Conservation (phyloP, 2,329 filamentous ascomycete genomes). For the Colletotrichum endophyticum region DNA sequence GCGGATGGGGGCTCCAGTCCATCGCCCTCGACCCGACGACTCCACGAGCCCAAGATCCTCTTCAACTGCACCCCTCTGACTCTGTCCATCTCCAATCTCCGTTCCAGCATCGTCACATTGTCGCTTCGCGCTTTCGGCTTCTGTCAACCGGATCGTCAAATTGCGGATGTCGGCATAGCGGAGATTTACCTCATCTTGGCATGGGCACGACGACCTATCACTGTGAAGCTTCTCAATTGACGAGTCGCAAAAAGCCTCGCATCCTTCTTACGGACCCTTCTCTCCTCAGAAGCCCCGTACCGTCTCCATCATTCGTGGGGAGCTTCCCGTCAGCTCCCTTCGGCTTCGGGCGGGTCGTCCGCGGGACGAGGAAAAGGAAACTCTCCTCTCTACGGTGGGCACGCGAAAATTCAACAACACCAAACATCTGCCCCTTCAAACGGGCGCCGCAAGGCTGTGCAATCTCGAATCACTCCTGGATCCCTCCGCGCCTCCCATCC, state of each 20-base stretch:
- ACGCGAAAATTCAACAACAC: background rate
- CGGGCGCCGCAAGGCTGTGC: constrained; percentile 15
- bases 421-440: constrained; percentile 15
- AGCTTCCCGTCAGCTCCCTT: background rate
- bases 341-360: background rate
- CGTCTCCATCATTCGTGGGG: background rate
- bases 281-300: background rate
- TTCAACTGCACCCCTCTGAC: background rate
- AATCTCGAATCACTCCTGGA: background rate
- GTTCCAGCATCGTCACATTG: background rate
- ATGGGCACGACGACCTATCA: background rate
- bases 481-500: background rate
- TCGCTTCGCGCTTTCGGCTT: background rate
- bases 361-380: background rate
- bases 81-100: background rate
- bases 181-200: background rate
- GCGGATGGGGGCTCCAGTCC: background rate
- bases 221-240: background rate
- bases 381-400: background rate
- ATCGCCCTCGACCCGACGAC: background rate
- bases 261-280: background rate
- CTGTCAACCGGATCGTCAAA: background rate
- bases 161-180: background rate
- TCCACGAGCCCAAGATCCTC: background rate
- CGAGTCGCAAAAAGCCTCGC: background rate